Conservation (phyloP, 495 filamentous ascomycete genomes). For the Cudoniella acicularis region DNA sequence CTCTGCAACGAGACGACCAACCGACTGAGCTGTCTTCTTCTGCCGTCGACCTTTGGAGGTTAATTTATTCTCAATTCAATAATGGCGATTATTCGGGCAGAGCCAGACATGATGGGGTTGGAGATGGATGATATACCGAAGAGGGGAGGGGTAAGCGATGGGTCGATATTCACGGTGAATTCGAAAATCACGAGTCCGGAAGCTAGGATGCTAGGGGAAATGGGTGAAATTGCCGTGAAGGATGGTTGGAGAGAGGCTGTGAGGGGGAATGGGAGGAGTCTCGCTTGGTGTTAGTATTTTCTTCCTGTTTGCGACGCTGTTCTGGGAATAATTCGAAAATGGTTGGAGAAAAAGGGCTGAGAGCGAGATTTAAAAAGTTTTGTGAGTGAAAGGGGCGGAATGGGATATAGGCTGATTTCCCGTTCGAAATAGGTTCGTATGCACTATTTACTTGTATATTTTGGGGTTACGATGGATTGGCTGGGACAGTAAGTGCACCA, state of each 20-base stretch:
- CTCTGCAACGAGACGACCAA: too few species aligned
- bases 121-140: too few species aligned
- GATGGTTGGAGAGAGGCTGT: not conserved
- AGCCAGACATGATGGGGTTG: too few species aligned
- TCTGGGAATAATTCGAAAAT: not conserved
- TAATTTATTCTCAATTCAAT: too few species aligned
- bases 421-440: slow-evolving; percentile 7
- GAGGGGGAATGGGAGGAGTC: not conserved
- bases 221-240: not conserved
- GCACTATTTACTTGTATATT: slow-evolving; percentile 19
- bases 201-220: not conserved
- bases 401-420: not conserved
- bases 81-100: too few species aligned
- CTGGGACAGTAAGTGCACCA: not conserved
- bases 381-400: too few species aligned
- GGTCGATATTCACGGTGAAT: not conserved
- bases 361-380: not conserved
- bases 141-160: too few species aligned
- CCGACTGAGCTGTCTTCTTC: too few species aligned
- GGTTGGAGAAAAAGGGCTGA: not conserved
- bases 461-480: slow-evolving; percentile 20
- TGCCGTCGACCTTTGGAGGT: too few species aligned
- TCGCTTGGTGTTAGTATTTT: not conserved
- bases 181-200: not conserved
- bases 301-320: not conserved